Conservation (phyloP, 192 early-diverging fungal species). For the Gonapodya prolifera region DNA sequence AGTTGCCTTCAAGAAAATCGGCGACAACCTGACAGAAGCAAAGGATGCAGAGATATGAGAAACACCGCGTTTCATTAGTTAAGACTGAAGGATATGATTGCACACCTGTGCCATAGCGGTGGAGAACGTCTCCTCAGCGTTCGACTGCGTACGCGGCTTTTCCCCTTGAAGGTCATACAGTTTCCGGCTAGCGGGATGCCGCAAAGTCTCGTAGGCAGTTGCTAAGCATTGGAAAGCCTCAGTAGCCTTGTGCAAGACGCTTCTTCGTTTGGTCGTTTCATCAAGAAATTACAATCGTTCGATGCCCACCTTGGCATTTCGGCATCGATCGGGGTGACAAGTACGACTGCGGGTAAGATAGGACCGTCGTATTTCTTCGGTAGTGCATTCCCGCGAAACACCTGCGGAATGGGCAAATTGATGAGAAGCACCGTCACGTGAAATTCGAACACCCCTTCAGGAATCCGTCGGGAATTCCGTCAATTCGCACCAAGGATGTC, state of each 20-base stretch:
- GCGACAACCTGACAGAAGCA: not conserved
- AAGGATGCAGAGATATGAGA: not conserved
- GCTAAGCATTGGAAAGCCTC: slow-evolving; percentile 1
- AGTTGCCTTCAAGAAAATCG: not conserved
- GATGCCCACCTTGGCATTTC: not conserved
- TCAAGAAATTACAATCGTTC: too few relatives aligned
- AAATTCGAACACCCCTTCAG: not conserved
- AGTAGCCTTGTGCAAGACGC: not conserved
- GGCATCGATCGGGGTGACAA: not conserved
- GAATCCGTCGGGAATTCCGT: too few relatives aligned
- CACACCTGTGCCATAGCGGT: not conserved
- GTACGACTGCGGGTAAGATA: not conserved
- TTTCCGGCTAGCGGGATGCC: not conserved
- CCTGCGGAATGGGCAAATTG: not conserved
- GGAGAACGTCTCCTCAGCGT: not conserved
- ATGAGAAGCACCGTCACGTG: too few relatives aligned
- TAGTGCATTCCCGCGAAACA: not conserved
- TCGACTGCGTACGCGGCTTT: not conserved
- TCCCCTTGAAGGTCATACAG: slow-evolving; percentile 5
- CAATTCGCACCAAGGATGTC: not conserved
- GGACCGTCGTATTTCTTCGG: not conserved
- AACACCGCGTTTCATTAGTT: not conserved
- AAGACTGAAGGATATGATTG: not conserved
- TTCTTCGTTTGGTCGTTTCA: too few relatives aligned
- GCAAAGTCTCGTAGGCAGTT: slow-evolving; percentile 1